phyloP scores from a whole-genome alignment of 2,329 filamentous ascomycete genomes.

The Colletotrichum tropicicola region DNA sequence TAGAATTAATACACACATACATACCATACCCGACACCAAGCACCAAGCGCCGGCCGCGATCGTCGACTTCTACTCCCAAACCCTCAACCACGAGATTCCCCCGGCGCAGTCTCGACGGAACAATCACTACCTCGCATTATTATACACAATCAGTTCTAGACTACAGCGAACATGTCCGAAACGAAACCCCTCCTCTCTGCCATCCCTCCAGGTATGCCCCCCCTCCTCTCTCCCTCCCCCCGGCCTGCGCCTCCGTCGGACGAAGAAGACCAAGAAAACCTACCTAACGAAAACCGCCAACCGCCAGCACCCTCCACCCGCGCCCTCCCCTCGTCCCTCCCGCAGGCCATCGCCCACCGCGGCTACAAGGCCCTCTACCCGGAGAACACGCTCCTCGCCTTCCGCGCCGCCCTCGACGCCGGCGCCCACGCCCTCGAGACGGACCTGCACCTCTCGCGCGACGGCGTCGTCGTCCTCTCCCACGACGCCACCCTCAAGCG shows the following conservation, averaged over 20 bases:
- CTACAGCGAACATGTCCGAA: background rate
- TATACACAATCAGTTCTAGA: background rate
- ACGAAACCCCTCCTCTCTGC: slow-evolving; percentile 9
- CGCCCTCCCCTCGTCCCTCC: slow-evolving; percentile 50
- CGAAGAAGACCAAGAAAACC: background rate
- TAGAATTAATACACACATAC: no score
- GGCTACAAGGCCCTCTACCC: slow-evolving; percentile 82
- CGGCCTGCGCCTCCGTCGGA: background rate
- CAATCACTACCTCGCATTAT: no score
- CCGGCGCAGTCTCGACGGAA: background rate
- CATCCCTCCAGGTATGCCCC: background rate
- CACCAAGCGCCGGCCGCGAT: background rate
- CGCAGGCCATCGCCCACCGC: slow-evolving; percentile 81
- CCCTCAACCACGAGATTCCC: background rate
- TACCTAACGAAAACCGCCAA: background rate
- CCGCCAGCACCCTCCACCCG: slow-evolving; percentile 41
- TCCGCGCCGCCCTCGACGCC: slow-evolving; percentile 75
- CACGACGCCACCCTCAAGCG: slow-evolving; percentile 83
- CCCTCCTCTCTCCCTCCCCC: background rate
- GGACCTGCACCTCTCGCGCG: slow-evolving; percentile 83
- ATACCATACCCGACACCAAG: no score
- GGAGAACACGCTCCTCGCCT: slow-evolving; percentile 87
- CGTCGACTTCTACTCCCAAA: background rate
- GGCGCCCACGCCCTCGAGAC: slow-evolving; percentile 88
- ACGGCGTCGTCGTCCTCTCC: slow-evolving; percentile 85